Conservation (phyloP, 1,284 basidiomycete genomes). For the Trametes versicolor region DNA sequence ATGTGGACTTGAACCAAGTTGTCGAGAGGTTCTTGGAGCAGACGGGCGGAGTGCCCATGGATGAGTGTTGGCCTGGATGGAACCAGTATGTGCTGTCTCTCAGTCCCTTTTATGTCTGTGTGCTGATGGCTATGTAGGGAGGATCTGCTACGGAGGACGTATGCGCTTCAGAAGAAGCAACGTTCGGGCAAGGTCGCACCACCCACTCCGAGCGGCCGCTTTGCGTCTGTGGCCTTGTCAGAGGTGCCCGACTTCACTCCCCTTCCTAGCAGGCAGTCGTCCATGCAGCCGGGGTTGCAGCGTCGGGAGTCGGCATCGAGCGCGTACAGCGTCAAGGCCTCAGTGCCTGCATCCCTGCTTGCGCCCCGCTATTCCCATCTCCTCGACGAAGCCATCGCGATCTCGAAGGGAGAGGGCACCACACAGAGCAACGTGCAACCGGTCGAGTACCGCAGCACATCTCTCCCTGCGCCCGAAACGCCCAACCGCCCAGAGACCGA, state of each 20-base stretch:
- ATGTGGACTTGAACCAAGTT: conserved; percentile 27
- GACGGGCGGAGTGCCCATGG: conserved; percentile 25
- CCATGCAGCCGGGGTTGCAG: conserved; percentile 26
- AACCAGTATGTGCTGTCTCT: conserved; percentile 52
- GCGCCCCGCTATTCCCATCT: conserved; percentile 68
- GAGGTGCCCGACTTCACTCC: conserved; percentile 63
- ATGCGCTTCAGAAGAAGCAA: conserved; percentile 71
- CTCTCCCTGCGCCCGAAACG: conserved; percentile 22
- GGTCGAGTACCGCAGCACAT: conserved; percentile 27
- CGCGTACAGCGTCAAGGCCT: conserved; percentile 19
- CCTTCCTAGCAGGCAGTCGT: conserved; percentile 41
- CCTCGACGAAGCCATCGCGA: conserved; percentile 58
- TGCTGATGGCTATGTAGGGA: conserved; percentile 51
- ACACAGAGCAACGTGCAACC: conserved; percentile 9
- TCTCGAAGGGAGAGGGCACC: conserved; percentile 32
- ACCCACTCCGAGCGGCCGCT: conserved; percentile 50
- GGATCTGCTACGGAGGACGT: conserved; percentile 60
- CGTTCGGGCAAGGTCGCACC: conserved; percentile 63
- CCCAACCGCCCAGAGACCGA: conserved; percentile 7
- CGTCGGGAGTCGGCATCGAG: conserved; percentile 19
- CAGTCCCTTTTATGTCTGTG: not conserved
- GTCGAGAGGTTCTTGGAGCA: conserved; percentile 33
- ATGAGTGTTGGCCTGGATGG: conserved; percentile 50
- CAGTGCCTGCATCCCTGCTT: conserved; percentile 50
- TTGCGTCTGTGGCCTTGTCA: conserved; percentile 38